Percentiles rank a stretch among this genome's conserved stretches.
phyloP scores from a whole-genome alignment of 164 flowering plant genomes.

The Annona squamosa region DNA sequence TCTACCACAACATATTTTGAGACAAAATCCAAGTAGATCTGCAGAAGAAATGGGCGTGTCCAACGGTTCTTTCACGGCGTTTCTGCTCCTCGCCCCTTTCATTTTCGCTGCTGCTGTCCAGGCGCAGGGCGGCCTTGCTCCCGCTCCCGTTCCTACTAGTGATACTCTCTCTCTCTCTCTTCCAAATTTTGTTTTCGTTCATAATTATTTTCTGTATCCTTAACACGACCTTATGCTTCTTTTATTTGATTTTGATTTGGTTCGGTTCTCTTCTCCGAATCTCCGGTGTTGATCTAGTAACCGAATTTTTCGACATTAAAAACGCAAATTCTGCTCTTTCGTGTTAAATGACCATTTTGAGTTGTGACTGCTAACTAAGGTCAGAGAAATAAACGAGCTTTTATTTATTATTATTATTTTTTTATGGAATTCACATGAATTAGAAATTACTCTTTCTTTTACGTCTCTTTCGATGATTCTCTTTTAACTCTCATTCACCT shows the following conservation, averaged over 20 bases:
- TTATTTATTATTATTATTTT: too few species aligned
- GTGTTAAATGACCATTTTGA: not conserved
- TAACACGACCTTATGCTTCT: not conserved
- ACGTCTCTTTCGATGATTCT: not conserved
- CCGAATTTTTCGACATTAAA: too few species aligned
- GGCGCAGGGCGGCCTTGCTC: conserved; percentile 34
- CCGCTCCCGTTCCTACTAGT: conserved; percentile 47
- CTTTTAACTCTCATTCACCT: not conserved
- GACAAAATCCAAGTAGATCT: not conserved
- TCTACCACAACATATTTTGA: not conserved
- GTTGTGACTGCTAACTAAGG: too few species aligned
- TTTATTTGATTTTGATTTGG: not conserved
- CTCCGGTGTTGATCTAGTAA: not conserved
- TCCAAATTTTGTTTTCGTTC: not conserved
- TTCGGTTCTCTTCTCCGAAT: not conserved
- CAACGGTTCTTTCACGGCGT: conserved; percentile 19
- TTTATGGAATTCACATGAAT: not conserved
- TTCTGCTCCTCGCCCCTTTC: conserved; percentile 20
- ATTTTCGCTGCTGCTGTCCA: conserved; percentile 20
- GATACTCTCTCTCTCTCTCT: conserved; percentile 23
- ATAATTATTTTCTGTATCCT: not conserved
- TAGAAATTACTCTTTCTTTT: not conserved
- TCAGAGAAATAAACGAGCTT: too few species aligned
- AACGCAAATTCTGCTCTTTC: too few species aligned
- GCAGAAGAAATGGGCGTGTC: conserved; percentile 23